These are phyloP conservation scores for Erythrobasidium hasegawianum DNA, from an alignment of 1,284 basidiomycete genomes.

Conservation along the genomic window DNA sequence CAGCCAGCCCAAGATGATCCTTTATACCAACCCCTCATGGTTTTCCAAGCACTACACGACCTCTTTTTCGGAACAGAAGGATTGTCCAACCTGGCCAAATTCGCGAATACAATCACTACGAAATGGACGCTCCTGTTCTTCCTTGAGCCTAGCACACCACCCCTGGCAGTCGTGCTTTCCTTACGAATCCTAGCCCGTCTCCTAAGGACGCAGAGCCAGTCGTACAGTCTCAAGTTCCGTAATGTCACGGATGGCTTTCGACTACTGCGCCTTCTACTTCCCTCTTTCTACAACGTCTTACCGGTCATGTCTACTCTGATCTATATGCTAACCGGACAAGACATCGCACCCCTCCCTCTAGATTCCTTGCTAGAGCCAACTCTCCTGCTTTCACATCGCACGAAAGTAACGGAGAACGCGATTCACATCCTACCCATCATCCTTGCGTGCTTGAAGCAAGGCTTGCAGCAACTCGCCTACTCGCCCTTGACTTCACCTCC, in stretches of 20 bases:
- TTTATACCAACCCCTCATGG: conserved; percentile 1
- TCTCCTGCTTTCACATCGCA: too few species aligned
- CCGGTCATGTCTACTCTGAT: conserved; percentile 32
- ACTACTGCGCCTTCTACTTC: conserved; percentile 21
- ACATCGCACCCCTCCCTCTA: conserved; percentile 18
- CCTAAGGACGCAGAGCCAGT: conserved; percentile 26
- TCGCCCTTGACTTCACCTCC: conserved; percentile 19
- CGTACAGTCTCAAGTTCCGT: conserved; percentile 23
- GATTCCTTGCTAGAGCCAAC: conserved; percentile 2
- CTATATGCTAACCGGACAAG: conserved; percentile 28
- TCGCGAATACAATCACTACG: conserved; percentile 27
- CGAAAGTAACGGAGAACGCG: neutral
- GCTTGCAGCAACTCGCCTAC: conserved; percentile 18
- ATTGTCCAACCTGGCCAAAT: conserved; percentile 18
- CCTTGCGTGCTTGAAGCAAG: conserved; percentile 19
- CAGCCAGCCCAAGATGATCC: conserved; percentile 1
- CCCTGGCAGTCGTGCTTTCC: conserved; percentile 28
- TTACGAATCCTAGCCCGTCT: conserved; percentile 35
- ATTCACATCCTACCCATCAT: conserved; percentile 14
- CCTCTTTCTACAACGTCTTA: conserved; percentile 22
- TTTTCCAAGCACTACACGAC: conserved; percentile 29
- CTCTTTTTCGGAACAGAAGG: conserved; percentile 12
- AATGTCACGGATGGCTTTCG: conserved; percentile 30
- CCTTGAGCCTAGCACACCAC: conserved; percentile 20
- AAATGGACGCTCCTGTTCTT: conserved; percentile 35